These are phyloP conservation scores for Boechera retrofracta DNA, from an alignment of 345 rosid genomes.

Conservation along the genomic window DNA sequence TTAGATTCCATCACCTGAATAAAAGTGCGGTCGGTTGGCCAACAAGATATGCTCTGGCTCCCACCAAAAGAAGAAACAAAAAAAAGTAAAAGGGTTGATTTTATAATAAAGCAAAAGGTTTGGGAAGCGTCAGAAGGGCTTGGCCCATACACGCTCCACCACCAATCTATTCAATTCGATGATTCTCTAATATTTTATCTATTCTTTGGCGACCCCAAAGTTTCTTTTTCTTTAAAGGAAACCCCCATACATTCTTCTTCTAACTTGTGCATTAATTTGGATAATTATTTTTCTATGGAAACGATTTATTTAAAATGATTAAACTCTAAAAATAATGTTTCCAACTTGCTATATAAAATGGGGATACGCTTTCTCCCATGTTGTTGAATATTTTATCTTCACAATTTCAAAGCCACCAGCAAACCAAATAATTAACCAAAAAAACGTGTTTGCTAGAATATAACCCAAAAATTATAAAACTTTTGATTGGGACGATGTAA, in stretches of 20 bases:
- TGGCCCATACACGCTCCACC: constrained; percentile 33
- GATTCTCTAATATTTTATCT: constrained; percentile 33
- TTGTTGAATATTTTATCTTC: not conserved
- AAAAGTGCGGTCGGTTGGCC: constrained; percentile 42
- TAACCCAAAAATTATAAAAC: not conserved
- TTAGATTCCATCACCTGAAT: constrained; percentile 41
- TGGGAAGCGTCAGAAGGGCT: constrained; percentile 21
- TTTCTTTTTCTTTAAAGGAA: constrained; percentile 38
- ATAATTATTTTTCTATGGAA: not conserved
- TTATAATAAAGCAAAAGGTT: constrained; percentile 38
- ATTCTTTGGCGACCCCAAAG: constrained; percentile 18
- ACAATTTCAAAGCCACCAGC: constrained; percentile 19
- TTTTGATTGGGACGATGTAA: not conserved
- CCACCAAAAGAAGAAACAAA: not conserved
- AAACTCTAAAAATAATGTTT: not conserved
- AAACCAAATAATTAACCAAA: constrained; percentile 32
- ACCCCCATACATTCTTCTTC: constrained; percentile 26
- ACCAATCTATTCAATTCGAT: constrained; percentile 23
- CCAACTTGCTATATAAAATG: constrained; percentile 24
- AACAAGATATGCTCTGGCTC: constrained; percentile 43
- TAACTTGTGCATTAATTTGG: constrained; percentile 25
- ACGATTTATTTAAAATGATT: not conserved
- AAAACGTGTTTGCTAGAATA: constrained; percentile 1
- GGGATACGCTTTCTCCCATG: not conserved
- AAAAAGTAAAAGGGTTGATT: constrained; percentile 25